phyloP scores from a whole-genome alignment of 192 early-diverging fungal genomes.

The Entomortierella chlamydospora region DNA sequence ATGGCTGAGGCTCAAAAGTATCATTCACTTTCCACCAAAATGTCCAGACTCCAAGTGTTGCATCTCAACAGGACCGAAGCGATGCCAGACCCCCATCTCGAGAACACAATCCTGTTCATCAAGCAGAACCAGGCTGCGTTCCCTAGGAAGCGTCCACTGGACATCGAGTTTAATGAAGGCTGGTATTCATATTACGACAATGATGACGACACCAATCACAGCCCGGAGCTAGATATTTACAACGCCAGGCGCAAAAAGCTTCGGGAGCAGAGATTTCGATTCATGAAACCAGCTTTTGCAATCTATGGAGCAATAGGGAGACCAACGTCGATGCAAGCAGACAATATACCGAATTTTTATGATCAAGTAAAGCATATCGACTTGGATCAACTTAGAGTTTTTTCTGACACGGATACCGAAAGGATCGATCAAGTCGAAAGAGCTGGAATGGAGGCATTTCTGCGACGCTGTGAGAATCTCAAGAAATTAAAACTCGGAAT shows the following conservation, averaged over 20 bases:
- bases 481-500: not conserved
- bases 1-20: not conserved
- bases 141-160: not conserved
- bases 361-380: not conserved
- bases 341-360: not conserved
- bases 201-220: too few relatives aligned
- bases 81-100: not conserved
- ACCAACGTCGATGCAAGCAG: not conserved
- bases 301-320: not conserved
- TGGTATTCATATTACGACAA: too few relatives aligned
- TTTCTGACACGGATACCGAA: not conserved
- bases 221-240: too few relatives aligned
- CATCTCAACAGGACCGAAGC: not conserved
- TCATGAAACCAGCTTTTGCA: not conserved
- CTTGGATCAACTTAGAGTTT: not conserved
- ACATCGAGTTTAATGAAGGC: not conserved
- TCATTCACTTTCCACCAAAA: not conserved
- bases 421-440: slow-evolving; percentile 7
- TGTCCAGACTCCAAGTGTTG: not conserved
- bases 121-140: not conserved
- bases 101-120: not conserved
- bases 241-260: too few relatives aligned
- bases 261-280: not conserved
- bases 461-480: slow-evolving; percentile 6
- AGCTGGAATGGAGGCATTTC: slow-evolving; percentile 9